phyloP scores from a whole-genome alignment of 352 stramenopile species.

The Phytophthora pisi region DNA sequence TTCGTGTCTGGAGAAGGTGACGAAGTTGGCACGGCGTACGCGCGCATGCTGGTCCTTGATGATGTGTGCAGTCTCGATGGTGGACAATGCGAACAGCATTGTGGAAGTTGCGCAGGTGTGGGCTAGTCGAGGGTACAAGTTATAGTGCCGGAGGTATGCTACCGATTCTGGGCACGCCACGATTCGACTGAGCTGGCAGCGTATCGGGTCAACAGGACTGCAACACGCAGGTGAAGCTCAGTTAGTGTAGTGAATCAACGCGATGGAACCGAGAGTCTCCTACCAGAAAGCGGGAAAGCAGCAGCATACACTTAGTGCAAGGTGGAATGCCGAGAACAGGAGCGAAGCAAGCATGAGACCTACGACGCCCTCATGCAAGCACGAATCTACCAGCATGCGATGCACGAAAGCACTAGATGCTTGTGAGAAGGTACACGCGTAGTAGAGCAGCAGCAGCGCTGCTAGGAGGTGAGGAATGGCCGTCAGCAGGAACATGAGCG shows the following conservation, averaged over 20 bases:
- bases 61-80: slow-evolving; percentile 42
- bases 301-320: slow-evolving; percentile 60
- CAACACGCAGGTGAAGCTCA: background rate
- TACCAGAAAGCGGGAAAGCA: slow-evolving; percentile 59
- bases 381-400: slow-evolving; percentile 60
- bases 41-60: slow-evolving; percentile 49
- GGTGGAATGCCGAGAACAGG: slow-evolving; percentile 52
- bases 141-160: slow-evolving; percentile 36
- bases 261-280: background rate
- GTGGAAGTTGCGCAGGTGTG: slow-evolving; percentile 54
- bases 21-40: slow-evolving; percentile 45
- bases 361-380: slow-evolving; percentile 49
- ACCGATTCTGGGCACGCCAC: slow-evolving; percentile 47
- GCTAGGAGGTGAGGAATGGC: slow-evolving; percentile 53
- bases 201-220: slow-evolving; percentile 47
- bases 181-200: slow-evolving; percentile 45
- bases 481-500: slow-evolving; percentile 61
- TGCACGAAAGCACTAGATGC: slow-evolving; percentile 51
- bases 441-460: slow-evolving; percentile 60
- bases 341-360: slow-evolving; percentile 49
- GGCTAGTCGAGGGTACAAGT: slow-evolving; percentile 42
- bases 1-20: slow-evolving; percentile 46
- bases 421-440: slow-evolving; percentile 60
- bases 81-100: slow-evolving; percentile 49
- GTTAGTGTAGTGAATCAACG: background rate